Evolutionary conservation across 192 early-diverging fungal genomes (phyloP), one percentile per base, ranked within the genome.

Genomic region (Gaertneriomyces semiglobifer): DNA sequence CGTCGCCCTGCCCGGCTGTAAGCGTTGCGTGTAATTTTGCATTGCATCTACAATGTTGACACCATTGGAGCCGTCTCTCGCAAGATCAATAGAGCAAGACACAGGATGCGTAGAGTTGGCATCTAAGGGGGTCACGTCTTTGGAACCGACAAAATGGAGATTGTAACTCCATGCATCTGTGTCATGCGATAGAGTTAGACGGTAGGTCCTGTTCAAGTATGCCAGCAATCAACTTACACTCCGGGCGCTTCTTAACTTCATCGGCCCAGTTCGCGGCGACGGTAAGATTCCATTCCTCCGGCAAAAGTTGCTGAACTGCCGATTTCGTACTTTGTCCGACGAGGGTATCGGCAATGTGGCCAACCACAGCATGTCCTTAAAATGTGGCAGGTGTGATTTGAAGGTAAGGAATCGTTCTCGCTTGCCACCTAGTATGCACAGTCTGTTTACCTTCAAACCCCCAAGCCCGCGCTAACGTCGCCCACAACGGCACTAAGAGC

Each of bases 11-110:
- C 25, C 25, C 25, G 25, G 2, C 40, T 18, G 33, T 40, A 59
- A 20, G 16, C 44, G 72, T 11, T 20, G 44, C 19, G 74, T 76
- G 62, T 63, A 72, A 63, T 76, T 76, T 19, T 54, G 69, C 44
- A 77, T 73, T 18, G 71, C 75, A 41, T 62, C 58, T 44, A 66
- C 64, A 19, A 66, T 44, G 55, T 72, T 74, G 43, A 64, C 53
- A 60, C 66, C 70, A 25, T 57, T 53, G 44, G 55, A 44, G 65
- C 63, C 52, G 58, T 67, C 65, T 14, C 65, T 39, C 54, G 55
- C 44, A 6, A 66, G 25, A 5, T 58, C 38, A 20, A 66, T 45
- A 7, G 53, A 16, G 65, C 65, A 66, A 5, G 53, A 14, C 16
- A 48, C 52, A 20, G 58, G 43, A 12, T 55, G 7, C 43, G 62